Evolutionary conservation across 495 filamentous ascomycete genomes (phyloP), one percentile per base, ranked within the genome.

Genomic region (Neurospora cerealis): DNA sequence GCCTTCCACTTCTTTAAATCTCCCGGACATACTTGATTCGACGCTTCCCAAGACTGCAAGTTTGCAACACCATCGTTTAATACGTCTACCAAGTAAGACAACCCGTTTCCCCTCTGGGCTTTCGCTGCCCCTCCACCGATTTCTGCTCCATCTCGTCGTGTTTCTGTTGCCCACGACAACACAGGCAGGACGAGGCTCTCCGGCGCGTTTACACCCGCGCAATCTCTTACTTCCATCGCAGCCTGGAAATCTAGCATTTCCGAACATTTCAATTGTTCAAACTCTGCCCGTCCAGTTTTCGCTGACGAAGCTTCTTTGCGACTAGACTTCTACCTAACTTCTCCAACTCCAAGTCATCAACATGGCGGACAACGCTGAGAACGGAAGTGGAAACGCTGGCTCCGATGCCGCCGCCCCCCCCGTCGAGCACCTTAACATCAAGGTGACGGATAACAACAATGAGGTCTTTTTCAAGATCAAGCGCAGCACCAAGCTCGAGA

Each of bases 381-480:
- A 86, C 75, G 87, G 86, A 48, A 90, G 87, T 72, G 86, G 86
- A 42, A 88, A 88, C 72, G 88, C 87, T 17, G 83, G 83, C 48
- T 78, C 74, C 72, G 79, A 79, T 40, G 76, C 75, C 39, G 74
- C 77, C 60, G 75, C 78, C 13, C 77, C 74, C 60, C 83, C 87
- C 34, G 83, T 81, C 42, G 96, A 98, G 82, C 96, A 99, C 82
- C 87, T 99, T 9, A 99, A 99, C 82, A 98, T 99, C 87, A 99
- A 99, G 80, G 96, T 99, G n/a, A 98, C 96, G 0, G 96, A 99
- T 77, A 97, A 97, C 85, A 97, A 99, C 86, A 99, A 99, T 79
- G 96, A 99, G 78, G 96, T 99, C 76, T 99, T 99, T 83, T 99
- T 99, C 87, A 99, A 99, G 87, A 99, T 99, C 84, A 99, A 99